Conservation (phyloP, 2,329 filamentous ascomycete genomes). For the Colletotrichum graminicola region DNA sequence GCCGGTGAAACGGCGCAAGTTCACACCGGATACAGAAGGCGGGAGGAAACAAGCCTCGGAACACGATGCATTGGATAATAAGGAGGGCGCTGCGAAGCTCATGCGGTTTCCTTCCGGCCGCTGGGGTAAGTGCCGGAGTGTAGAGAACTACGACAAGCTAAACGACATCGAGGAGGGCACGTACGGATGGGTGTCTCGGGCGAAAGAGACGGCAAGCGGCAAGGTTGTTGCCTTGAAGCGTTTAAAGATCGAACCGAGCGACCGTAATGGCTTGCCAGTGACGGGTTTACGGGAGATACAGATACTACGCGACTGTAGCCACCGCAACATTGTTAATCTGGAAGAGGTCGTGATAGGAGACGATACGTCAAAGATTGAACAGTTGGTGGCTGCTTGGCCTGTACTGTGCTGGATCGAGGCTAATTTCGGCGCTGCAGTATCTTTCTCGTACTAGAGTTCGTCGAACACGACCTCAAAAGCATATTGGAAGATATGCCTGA, state of each 20-base stretch:
- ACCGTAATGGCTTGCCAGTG: conserved; percentile 83
- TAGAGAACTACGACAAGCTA: conserved; percentile 89
- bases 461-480: conserved; percentile 96
- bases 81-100: conserved; percentile 63
- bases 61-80: conserved; percentile 44
- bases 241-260: conserved; percentile 86
- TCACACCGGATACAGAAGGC: conserved; percentile 60
- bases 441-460: conserved; percentile 95
- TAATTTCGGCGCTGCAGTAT: conserved; percentile 66
- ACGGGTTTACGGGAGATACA: conserved; percentile 95
- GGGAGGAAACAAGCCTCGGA: conserved; percentile 23
- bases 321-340: conserved; percentile 85
- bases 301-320: conserved; percentile 83
- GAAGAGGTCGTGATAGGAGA: conserved; percentile 87
- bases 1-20: conserved; percentile 72
- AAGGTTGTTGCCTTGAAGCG: conserved; percentile 92
- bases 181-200: conserved; percentile 93
- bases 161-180: conserved; percentile 98
- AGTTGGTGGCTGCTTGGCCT: conserved; percentile 53
- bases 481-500: conserved; percentile 95
- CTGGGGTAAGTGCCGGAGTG: conserved; percentile 80
- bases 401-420: conserved; percentile 50
- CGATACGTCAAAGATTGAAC: conserved; percentile 64
- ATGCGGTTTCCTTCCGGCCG: conserved; percentile 77
- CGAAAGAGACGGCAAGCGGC: conserved; percentile 78